Conservation (phyloP, 768 basidiomycete species). For the Leucocoprinus leucothites region DNA sequence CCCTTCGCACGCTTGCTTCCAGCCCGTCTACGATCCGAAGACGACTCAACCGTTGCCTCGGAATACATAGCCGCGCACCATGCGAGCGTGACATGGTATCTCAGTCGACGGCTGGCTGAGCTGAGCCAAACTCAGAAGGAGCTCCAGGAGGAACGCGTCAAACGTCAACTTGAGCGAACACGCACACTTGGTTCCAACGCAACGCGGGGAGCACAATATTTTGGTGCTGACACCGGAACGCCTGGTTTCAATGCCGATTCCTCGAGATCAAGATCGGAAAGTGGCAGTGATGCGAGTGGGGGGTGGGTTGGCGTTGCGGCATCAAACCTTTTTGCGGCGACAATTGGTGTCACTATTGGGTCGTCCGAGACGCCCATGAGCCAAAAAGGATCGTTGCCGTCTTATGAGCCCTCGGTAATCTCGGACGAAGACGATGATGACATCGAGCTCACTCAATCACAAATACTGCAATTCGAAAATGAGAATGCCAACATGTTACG, state of each 20-base stretch:
- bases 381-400: constrained; percentile 14
- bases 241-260: constrained; percentile 18
- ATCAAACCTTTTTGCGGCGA: constrained; percentile 56
- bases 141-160: constrained; percentile 92
- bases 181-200: constrained; percentile 82
- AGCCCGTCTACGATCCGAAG: constrained; percentile 54
- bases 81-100: constrained; percentile 89
- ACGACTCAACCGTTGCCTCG: constrained; percentile 48
- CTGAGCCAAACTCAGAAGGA: constrained; percentile 78
- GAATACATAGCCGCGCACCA: constrained; percentile 90
- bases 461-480: constrained; percentile 89
- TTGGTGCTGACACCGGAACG: constrained; percentile 28
- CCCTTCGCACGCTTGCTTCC: constrained; percentile 71
- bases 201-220: constrained; percentile 54
- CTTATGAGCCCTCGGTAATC: constrained; percentile 31
- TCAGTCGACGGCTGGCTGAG: constrained; percentile 76
- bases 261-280: constrained; percentile 29
- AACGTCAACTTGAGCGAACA: constrained; percentile 81
- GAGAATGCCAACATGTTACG: constrained; percentile 88
- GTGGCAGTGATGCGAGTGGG: constrained; percentile 8
- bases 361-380: constrained; percentile 16
- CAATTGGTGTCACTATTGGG: constrained; percentile 43
- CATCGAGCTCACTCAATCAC: constrained; percentile 77
- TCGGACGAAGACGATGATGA: constrained; percentile 67
- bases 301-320: constrained; percentile 59